A percentile compares a stretch with the other conserved stretches of the same genome.
Evolutionary conservation across 495 filamentous ascomycete species (phyloP).

Genomic region (Talaromyces trachyspermus): DNA sequence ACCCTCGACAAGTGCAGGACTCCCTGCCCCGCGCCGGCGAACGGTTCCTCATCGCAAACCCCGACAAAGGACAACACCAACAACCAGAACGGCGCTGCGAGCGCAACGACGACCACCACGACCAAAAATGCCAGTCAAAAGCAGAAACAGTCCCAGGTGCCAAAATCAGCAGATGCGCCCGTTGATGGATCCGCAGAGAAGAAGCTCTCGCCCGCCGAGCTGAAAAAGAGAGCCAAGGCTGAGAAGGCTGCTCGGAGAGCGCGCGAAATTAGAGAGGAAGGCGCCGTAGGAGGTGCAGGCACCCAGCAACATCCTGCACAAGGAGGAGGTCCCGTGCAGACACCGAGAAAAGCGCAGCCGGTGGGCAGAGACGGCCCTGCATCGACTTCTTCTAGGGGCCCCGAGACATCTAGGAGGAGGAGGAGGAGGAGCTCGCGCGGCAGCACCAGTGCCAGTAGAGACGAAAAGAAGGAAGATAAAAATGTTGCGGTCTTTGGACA

Average conservation of each 20-base stretch:
- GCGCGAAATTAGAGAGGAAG: slow-evolving; percentile 41
- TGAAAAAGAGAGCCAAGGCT: slow-evolving; percentile 61
- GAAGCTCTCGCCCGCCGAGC: slow-evolving; percentile 56
- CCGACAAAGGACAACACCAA: not conserved
- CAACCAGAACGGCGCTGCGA: not conserved
- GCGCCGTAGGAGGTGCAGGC: slow-evolving; percentile 18
- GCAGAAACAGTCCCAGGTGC: slow-evolving; percentile 17
- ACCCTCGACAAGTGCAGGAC: no score
- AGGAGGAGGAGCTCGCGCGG: slow-evolving; percentile 23
- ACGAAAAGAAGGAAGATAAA: slow-evolving; percentile 56
- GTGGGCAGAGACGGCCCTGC: slow-evolving; percentile 21
- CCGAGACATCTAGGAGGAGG: slow-evolving; percentile 22
- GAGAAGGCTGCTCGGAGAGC: slow-evolving; percentile 19
- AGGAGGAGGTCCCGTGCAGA: slow-evolving; percentile 2
- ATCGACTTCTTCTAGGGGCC: slow-evolving; percentile 27
- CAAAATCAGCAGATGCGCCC: slow-evolving; percentile 14
- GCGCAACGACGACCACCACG: slow-evolving; percentile 18
- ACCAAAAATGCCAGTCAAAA: slow-evolving; percentile 16
- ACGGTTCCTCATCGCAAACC: not conserved
- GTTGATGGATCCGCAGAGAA: slow-evolving; percentile 20
- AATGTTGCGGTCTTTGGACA: slow-evolving; percentile 77
- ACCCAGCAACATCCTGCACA: slow-evolving; percentile 14
- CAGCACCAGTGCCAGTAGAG: slow-evolving; percentile 32
- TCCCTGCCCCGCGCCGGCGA: not conserved
- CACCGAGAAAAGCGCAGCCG: slow-evolving; percentile 10